Evolutionary conservation across 805 yeast genomes (phyloP), one percentile per base, ranked within the genome.

Genomic region (Candida adriatica): DNA sequence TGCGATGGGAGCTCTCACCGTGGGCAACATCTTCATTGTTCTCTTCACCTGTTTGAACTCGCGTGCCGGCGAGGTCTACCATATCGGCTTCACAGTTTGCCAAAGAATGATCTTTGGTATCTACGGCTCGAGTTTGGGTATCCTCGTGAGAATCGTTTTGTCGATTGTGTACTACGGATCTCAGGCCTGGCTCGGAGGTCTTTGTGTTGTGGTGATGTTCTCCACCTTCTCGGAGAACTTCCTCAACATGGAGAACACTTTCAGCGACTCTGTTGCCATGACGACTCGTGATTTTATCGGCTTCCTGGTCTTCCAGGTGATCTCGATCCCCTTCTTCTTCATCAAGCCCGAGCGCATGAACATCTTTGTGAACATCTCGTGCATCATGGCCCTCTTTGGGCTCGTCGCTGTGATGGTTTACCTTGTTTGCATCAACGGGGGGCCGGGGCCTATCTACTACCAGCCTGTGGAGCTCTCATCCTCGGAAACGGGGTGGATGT

Each of bases 291-390:
- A 66, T 18, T 58, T 68, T 30, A 53, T 66, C 35, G 67, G 66
- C 1, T 66, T 66, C 38, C 37, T 67, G 6, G 35, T 64, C 9
- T 73, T 66, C 51, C 71, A 69, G 37, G 29, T 70, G 5, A 41
- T 70, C 24, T 59, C 64, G 6, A 50, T 62, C 8, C 62, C 65
- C 13, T 56, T 61, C 38, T 60, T 65, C 34, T 53, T 51, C 31
- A 31, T 66, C 33, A 66, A 59, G 35, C 76, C 76, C 5, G 67
- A 68, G 39, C 59, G 51, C 27, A 53, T 63, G 47, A 62, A 63
- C 42, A 38, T 45, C 20, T 47, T 60, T 16, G 51, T 64, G 30
- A 59, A 60, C 31, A 34, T 43, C 20, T 52, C 64, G 8, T 61
- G 68, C 33, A 42, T 52, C 10, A 50, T 61, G 23, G 54, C 64